Conservation (phyloP, 192 early-diverging fungal species). For the Backusella liffmaniae region DNA sequence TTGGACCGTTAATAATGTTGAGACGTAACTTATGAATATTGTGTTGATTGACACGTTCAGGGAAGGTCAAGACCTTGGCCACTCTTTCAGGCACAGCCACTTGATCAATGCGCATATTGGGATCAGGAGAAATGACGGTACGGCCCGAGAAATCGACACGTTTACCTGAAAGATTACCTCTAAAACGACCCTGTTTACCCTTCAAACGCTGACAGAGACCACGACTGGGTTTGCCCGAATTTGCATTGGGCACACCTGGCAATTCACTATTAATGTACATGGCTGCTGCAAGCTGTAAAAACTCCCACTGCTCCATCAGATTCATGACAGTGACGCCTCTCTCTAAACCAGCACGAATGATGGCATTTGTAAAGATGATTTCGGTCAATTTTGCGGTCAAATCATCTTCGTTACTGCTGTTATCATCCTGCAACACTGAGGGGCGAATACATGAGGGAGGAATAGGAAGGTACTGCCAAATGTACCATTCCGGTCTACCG, state of each 20-base stretch:
- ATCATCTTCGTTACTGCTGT: constrained; percentile 93
- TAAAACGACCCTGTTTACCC: constrained; percentile 98
- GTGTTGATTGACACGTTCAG: constrained; percentile 87
- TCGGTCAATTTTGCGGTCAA: constrained; percentile 94
- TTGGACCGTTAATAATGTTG: constrained; percentile 81
- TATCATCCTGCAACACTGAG: constrained; percentile 90
- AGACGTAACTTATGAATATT: constrained; percentile 81
- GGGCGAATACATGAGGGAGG: constrained; percentile 96
- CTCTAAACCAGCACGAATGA: constrained; percentile 64
- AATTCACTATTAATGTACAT: constrained; percentile 98
- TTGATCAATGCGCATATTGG: constrained; percentile 97
- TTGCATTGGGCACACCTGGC: constrained; percentile 77
- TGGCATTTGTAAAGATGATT: constrained; percentile 86
- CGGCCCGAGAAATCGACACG: constrained; percentile 98
- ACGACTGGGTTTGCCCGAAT: constrained; percentile 62
- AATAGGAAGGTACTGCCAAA: constrained; percentile 94
- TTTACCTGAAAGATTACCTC: constrained; percentile 98
- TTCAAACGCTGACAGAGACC: constrained; percentile 97
- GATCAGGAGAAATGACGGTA: constrained; percentile 99
- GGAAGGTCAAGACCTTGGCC: constrained; percentile 92
- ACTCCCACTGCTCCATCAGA: constrained; percentile 96
- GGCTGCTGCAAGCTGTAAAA: constrained; percentile 85
- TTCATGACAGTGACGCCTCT: constrained; percentile 64
- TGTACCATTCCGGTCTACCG: constrained; percentile 87
- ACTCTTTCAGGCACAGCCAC: constrained; percentile 91